Percentiles rank a stretch among this genome's conserved stretches.
Conservation (phyloP, 1,139 yeast species). For the Fermentozyma sake region DNA sequence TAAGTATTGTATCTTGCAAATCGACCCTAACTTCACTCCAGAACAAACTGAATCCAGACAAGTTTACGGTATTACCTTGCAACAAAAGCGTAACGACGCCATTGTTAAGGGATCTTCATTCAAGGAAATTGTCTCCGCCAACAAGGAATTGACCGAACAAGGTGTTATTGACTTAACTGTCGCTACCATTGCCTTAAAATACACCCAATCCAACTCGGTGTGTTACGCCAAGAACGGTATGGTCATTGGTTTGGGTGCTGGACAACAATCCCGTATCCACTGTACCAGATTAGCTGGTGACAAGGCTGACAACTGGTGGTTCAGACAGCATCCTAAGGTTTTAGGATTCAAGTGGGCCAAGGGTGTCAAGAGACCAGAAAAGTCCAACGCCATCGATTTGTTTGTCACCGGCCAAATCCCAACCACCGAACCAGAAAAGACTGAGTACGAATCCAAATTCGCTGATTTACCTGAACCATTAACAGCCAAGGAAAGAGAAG, state of each 20-base stretch:
- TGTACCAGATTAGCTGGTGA: conserved; percentile 99
- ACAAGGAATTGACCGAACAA: conserved; percentile 84
- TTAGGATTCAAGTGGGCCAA: conserved; percentile 94
- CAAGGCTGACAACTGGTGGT: conserved; percentile 99
- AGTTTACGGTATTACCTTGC: conserved; percentile 91
- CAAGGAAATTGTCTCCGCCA: conserved; percentile 85
- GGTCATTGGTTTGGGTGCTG: conserved; percentile 98
- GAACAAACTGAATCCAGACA: conserved; percentile 82
- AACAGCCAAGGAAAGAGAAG: conserved; percentile 76
- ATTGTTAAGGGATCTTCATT: conserved; percentile 82
- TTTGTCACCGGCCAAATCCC: conserved; percentile 91
- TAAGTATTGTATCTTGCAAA: conserved; percentile 92
- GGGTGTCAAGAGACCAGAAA: conserved; percentile 98
- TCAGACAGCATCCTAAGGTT: conserved; percentile 95
- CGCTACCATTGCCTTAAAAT: conserved; percentile 94
- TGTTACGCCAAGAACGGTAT: conserved; percentile 98
- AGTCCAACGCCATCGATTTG: conserved; percentile 95
- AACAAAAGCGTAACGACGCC: conserved; percentile 97
- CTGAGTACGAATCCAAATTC: conserved; percentile 88
- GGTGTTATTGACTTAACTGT: conserved; percentile 91
- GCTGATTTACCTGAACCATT: conserved; percentile 79
- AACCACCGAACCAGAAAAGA: conserved; percentile 83
- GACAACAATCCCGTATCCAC: conserved; percentile 98
- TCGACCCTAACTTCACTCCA: conserved; percentile 91
- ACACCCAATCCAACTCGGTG: conserved; percentile 97